phyloP scores from a whole-genome alignment of 345 rosid genomes.

The Eucalyptus decipiens region DNA sequence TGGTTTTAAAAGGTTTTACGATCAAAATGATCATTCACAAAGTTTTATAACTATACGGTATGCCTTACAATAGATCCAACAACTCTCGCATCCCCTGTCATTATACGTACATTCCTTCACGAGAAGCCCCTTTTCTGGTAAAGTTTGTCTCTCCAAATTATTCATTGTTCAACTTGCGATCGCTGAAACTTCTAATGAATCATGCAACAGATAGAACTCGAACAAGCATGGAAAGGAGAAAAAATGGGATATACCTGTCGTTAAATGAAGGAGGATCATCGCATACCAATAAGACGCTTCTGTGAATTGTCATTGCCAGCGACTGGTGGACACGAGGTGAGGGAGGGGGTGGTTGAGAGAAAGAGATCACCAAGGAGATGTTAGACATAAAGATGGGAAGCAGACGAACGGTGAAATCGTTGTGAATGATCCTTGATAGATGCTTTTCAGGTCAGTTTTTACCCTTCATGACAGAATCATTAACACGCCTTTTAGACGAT shows the following conservation, averaged over 20 bases:
- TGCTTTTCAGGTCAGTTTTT: background rate
- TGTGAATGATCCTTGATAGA: background rate
- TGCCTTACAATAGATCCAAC: background rate
- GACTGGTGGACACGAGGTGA: background rate
- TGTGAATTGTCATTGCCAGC: background rate
- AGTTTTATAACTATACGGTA: background rate
- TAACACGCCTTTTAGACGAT: background rate
- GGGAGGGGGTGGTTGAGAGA: too few relatives aligned
- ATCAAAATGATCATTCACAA: too few relatives aligned
- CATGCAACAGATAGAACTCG: background rate
- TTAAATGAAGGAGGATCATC: background rate
- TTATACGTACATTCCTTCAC: background rate
- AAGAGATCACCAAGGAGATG: background rate
- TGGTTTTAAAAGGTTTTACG: background rate
- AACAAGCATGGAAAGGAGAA: background rate
- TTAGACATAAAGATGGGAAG: background rate
- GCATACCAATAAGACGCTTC: background rate
- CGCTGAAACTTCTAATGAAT: background rate
- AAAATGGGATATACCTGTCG: background rate
- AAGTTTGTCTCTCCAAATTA: background rate
- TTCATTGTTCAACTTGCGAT: background rate
- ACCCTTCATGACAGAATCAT: background rate
- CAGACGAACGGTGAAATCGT: background rate
- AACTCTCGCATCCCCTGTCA: background rate
- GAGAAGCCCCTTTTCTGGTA: background rate